phyloP scores from a whole-genome alignment of 2,329 filamentous ascomycete genomes.

The Helotiales sp. region DNA sequence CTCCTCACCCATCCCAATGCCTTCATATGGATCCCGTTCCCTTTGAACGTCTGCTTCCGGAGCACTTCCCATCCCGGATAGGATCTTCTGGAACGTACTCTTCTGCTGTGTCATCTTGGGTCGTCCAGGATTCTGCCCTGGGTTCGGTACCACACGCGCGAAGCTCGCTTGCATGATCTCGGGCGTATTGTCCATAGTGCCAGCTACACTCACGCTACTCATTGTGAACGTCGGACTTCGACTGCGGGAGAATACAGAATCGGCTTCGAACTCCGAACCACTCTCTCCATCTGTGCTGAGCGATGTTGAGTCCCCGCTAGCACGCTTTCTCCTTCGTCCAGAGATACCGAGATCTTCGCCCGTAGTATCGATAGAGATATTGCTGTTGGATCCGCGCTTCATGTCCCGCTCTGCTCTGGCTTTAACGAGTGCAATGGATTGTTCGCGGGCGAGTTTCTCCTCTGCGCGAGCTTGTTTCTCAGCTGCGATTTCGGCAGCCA shows the following conservation, averaged over 20 bases:
- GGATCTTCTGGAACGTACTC: slow-evolving; percentile 54
- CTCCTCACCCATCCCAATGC: slow-evolving; percentile 35
- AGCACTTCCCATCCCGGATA: slow-evolving; percentile 48
- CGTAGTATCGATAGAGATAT: slow-evolving; percentile 18
- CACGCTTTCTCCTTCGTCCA: slow-evolving; percentile 5
- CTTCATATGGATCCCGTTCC: slow-evolving; percentile 27
- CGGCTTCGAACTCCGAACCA: slow-evolving; percentile 56
- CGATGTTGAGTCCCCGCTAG: slow-evolving; percentile 44
- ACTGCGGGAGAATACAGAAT: slow-evolving; percentile 65
- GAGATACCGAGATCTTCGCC: slow-evolving; percentile 40
- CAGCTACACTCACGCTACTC: slow-evolving; percentile 18
- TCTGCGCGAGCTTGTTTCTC: slow-evolving; percentile 51
- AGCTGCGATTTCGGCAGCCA: slow-evolving; percentile 56
- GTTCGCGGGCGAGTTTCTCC: slow-evolving; percentile 41
- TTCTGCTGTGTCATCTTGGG: slow-evolving; percentile 46
- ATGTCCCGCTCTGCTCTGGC: slow-evolving; percentile 26
- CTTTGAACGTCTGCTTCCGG: slow-evolving; percentile 35
- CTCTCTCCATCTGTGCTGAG: slow-evolving; percentile 60
- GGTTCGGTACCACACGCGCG: slow-evolving; percentile 29
- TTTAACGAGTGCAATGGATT: slow-evolving; percentile 36
- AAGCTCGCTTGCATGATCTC: slow-evolving; percentile 34
- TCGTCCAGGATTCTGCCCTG: slow-evolving; percentile 29
- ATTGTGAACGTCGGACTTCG: slow-evolving; percentile 58
- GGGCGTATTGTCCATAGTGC: slow-evolving; percentile 27
- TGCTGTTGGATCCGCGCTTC: slow-evolving; percentile 4